Percentiles rank a stretch among this genome's conserved stretches.
phyloP scores from a whole-genome alignment of 1,139 yeast genomes.

The Pichia sp. region DNA sequence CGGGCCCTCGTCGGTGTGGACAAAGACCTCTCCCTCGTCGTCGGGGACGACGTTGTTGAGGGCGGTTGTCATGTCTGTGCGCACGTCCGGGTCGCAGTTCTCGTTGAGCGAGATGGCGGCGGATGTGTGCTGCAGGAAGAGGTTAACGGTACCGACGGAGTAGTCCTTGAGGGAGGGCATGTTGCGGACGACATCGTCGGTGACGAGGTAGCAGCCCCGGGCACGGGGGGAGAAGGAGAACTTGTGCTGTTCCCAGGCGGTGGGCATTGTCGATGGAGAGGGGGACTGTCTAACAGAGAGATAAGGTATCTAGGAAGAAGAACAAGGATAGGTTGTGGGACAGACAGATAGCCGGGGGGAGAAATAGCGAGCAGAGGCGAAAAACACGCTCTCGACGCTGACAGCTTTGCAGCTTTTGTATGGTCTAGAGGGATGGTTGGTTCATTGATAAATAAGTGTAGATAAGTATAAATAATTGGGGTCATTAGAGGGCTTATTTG shows the following conservation, averaged over 20 bases:
- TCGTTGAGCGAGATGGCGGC: constrained; percentile 75
- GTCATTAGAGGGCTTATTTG: constrained; percentile 28
- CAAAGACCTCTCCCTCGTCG: constrained; percentile 52
- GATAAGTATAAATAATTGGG: neutral
- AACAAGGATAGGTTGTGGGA: neutral
- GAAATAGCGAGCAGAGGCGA: neutral
- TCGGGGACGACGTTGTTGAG: constrained; percentile 69
- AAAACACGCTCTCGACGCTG: neutral
- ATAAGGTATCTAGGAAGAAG: neutral
- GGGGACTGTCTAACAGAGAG: neutral
- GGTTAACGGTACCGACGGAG: constrained; percentile 59
- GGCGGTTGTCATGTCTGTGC: constrained; percentile 60
- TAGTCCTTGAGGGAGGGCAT: constrained; percentile 58
- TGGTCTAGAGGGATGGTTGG: neutral
- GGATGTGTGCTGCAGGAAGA: constrained; percentile 74
- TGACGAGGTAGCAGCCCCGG: constrained; percentile 67
- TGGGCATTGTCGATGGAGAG: constrained; percentile 2
- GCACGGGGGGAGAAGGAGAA: constrained; percentile 54
- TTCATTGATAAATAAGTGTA: neutral
- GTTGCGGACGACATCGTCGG: constrained; percentile 54
- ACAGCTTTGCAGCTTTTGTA: neutral
- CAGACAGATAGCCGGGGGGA: neutral
- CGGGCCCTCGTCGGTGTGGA: constrained; percentile 69
- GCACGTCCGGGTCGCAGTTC: constrained; percentile 75
- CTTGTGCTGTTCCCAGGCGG: constrained; percentile 52